A percentile compares a stretch with the other conserved stretches of the same genome.
These are phyloP conservation scores for Lentinula lateritia DNA, from an alignment of 768 basidiomycete species.

Conservation along the genomic window DNA sequence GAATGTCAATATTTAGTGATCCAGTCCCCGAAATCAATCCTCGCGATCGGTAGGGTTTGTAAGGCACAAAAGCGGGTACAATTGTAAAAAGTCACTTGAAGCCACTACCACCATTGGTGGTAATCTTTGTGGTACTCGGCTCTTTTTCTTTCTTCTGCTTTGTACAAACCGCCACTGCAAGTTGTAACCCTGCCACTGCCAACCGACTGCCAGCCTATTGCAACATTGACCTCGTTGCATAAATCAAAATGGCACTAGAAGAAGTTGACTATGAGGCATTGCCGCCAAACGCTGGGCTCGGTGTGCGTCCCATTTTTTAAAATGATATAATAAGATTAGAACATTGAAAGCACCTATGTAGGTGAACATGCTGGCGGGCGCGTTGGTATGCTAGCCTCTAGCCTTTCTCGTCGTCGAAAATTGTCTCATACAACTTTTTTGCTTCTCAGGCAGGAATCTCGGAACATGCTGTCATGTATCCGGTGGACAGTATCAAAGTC, in stretches of 20 bases:
- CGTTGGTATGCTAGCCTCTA: conserved; percentile 56
- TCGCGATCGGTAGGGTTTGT: not conserved
- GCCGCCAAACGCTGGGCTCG: conserved; percentile 74
- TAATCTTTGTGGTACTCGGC: not conserved
- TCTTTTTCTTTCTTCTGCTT: too few relatives aligned
- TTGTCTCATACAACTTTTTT: not conserved
- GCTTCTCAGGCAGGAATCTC: conserved; percentile 85
- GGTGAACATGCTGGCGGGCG: conserved; percentile 98
- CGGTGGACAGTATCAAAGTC: conserved; percentile 97
- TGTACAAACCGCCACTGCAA: not conserved
- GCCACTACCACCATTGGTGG: too few relatives aligned
- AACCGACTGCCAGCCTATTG: not conserved
- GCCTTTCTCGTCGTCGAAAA: conserved; percentile 12
- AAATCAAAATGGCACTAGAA: conserved; percentile 25
- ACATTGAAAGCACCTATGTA: conserved; percentile 17
- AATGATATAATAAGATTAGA: too few relatives aligned
- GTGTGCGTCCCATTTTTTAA: conserved; percentile 37
- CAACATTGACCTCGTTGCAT: not conserved
- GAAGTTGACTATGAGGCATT: conserved; percentile 46
- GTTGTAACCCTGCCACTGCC: not conserved
- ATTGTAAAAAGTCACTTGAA: not conserved
- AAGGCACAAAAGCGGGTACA: not conserved
- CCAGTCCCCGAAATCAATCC: not conserved
- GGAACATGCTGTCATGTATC: conserved; percentile 98
- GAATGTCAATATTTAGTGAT: too few relatives aligned